Base-by-base conservation (phyloP, 352 stramenopile genomes). In the Phytopythium ostracodes region DNA sequence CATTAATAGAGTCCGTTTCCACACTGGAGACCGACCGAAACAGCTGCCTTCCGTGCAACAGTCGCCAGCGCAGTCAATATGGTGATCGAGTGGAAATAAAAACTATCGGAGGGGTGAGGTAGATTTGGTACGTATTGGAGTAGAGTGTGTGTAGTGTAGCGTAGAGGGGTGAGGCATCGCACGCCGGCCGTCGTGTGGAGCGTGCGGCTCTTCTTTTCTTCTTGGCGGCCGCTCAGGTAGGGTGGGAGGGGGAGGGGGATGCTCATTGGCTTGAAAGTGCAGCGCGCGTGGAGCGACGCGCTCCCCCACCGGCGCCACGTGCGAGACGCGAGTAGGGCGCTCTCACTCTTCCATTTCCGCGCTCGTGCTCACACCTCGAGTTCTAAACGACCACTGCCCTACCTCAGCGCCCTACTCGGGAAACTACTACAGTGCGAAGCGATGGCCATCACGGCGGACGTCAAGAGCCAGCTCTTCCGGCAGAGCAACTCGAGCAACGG, bases 381-480 rank as follows among this genome's bases (percentile, higher is more conserved):
- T 25, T 20, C 22, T 20, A 17, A 15, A 10, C 11, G 24, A 18
- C 15, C 53, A 10, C 4, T 40, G 17, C 15, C 18, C 56, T 20
- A 20, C 15, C 56, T 25, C n/a, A n/a, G n/a, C n/a, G n/a, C n/a
- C n/a, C n/a, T n/a, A n/a, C n/a, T n/a, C n/a, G n/a, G n/a, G n/a
- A n/a, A n/a, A n/a, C n/a, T n/a, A n/a, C n/a, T n/a, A n/a, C n/a
- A n/a, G n/a, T n/a, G n/a, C n/a, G n/a, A n/a, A n/a, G n/a, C n/a
- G n/a, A n/a, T 81, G 73, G 68, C 73, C n/a, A 81, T 81, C 61
- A 78, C 73, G 10, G 67, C 70, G 15, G 70, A 81, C 59, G 73
- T 81, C 65, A 81, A 78, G 61, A 81, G 40, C 60, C 73, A 81
- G 70, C 67, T 81, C 50, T 81, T 81, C 65, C 69, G 63, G 49